phyloP scores from a whole-genome alignment of 257 asterid species.

The Avicennia marina region DNA sequence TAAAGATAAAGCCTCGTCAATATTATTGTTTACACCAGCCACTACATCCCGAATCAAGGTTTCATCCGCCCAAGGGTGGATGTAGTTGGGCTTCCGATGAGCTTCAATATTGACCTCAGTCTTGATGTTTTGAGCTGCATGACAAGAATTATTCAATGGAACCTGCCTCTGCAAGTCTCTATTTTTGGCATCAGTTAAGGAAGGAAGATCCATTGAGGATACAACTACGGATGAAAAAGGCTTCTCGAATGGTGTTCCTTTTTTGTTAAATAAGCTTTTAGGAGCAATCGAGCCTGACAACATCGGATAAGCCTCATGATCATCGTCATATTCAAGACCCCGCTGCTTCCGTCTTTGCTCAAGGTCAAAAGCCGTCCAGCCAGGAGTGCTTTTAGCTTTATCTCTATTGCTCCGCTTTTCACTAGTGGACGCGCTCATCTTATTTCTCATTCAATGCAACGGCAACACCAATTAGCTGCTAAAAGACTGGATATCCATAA shows the following conservation, averaged over 20 bases:
- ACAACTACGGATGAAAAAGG: conserved; percentile 58
- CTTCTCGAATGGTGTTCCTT: conserved; percentile 26
- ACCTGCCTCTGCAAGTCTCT: conserved; percentile 17
- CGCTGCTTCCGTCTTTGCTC: conserved; percentile 43
- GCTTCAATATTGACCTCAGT: conserved; percentile 4
- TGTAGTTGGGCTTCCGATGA: conserved; percentile 37
- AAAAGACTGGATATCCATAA: background rate
- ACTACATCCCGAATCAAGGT: conserved; percentile 72
- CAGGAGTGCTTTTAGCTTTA: conserved; percentile 47
- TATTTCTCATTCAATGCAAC: conserved; percentile 12
- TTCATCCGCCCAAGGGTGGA: conserved; percentile 68
- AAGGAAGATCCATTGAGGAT: conserved; percentile 34
- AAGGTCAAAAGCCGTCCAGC: conserved; percentile 86
- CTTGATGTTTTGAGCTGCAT: no score
- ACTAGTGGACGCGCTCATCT: conserved; percentile 33
- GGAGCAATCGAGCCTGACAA: conserved; percentile 29
- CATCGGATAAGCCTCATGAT: conserved; percentile 53
- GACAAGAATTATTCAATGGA: conserved; percentile 20
- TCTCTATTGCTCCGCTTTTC: conserved; percentile 26
- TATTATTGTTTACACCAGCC: conserved; percentile 49
- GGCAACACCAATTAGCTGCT: background rate
- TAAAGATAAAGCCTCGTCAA: conserved; percentile 43
- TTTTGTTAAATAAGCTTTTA: conserved; percentile 18
- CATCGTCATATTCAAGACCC: conserved; percentile 30
- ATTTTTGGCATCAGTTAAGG: conserved; percentile 10